These are phyloP conservation scores for Daldinia sp. DNA, from an alignment of 2,329 filamentous ascomycete genomes.

Conservation along the genomic window DNA sequence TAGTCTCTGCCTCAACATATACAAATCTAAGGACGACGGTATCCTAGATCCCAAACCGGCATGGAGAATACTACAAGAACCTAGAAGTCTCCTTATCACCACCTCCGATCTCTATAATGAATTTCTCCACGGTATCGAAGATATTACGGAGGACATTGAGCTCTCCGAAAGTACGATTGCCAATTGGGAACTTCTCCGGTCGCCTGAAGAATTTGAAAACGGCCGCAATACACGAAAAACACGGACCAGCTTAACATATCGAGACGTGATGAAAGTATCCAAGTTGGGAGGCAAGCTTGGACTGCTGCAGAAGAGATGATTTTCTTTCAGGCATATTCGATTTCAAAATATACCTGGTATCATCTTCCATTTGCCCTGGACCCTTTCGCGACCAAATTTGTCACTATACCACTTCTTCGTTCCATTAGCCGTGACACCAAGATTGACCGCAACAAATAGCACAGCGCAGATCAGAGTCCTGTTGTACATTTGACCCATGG, in stretches of 20 bases:
- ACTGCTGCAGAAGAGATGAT: slow-evolving; percentile 54
- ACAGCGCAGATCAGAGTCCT: slow-evolving; percentile 74
- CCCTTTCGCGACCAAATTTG: slow-evolving; percentile 74
- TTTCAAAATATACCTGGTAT: slow-evolving; percentile 71
- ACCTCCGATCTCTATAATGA: slow-evolving; percentile 72
- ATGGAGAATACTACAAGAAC: slow-evolving; percentile 79
- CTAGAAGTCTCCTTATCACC: slow-evolving; percentile 80
- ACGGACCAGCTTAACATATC: slow-evolving; percentile 78
- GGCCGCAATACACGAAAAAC: slow-evolving; percentile 66
- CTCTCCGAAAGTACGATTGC: slow-evolving; percentile 68
- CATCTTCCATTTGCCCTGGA: slow-evolving; percentile 76
- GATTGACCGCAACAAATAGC: slow-evolving; percentile 78
- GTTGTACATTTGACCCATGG: slow-evolving; percentile 71
- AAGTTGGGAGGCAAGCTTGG: slow-evolving; percentile 75
- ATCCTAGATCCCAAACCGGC: slow-evolving; percentile 60
- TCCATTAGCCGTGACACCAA: slow-evolving; percentile 80
- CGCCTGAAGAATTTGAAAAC: slow-evolving; percentile 54
- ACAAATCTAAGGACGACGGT: slow-evolving; percentile 69
- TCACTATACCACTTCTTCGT: slow-evolving; percentile 81
- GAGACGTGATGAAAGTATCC: slow-evolving; percentile 86
- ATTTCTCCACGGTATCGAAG: slow-evolving; percentile 78
- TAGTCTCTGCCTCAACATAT: slow-evolving; percentile 79
- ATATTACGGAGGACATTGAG: slow-evolving; percentile 70
- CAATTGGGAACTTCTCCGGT: slow-evolving; percentile 75
- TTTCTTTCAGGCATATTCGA: slow-evolving; percentile 2